These are phyloP conservation scores for Tetrapisispora pingtungensis DNA, from an alignment of 805 yeast genomes.

Conservation along the genomic window DNA sequence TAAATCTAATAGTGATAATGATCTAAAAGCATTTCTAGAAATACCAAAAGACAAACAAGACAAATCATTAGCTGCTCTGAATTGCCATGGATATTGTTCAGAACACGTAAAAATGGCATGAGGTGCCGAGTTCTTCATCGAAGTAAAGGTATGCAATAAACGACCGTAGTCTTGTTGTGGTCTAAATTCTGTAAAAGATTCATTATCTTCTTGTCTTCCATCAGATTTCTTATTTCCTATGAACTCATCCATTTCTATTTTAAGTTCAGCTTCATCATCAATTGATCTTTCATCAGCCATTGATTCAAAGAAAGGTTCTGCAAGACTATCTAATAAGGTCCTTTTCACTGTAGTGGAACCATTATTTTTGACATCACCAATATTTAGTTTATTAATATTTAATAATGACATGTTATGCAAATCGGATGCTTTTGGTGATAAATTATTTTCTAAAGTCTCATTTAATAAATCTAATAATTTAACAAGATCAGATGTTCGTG, in stretches of 20 bases:
- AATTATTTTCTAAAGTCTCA: constrained; percentile 26
- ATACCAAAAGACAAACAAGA: constrained; percentile 84
- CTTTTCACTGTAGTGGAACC: constrained; percentile 14
- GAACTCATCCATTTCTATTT: constrained; percentile 7
- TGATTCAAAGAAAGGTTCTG: constrained; percentile 28
- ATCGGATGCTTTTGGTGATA: constrained; percentile 22
- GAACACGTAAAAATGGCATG: constrained; percentile 82
- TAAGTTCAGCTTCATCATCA: constrained; percentile 11
- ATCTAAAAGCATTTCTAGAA: constrained; percentile 49
- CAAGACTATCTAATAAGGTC: constrained; percentile 25
- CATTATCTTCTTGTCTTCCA: constrained; percentile 2
- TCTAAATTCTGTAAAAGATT: constrained; percentile 3
- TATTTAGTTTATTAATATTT: constrained; percentile 24
- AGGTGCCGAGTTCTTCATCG: constrained; percentile 63
- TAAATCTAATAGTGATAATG: constrained; percentile 61
- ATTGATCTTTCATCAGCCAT: constrained; percentile 16
- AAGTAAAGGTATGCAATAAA: constrained; percentile 53
- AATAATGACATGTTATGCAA: constrained; percentile 27
- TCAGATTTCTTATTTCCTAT: background rate
- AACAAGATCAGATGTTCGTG: constrained; percentile 23
- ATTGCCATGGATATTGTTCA: constrained; percentile 62
- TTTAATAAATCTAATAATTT: constrained; percentile 22
- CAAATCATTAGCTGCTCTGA: constrained; percentile 79
- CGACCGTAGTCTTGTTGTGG: constrained; percentile 29
- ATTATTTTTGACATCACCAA: constrained; percentile 12